phyloP scores from a whole-genome alignment of 2,329 filamentous ascomycete species.

The Verticillium dahliae region DNA sequence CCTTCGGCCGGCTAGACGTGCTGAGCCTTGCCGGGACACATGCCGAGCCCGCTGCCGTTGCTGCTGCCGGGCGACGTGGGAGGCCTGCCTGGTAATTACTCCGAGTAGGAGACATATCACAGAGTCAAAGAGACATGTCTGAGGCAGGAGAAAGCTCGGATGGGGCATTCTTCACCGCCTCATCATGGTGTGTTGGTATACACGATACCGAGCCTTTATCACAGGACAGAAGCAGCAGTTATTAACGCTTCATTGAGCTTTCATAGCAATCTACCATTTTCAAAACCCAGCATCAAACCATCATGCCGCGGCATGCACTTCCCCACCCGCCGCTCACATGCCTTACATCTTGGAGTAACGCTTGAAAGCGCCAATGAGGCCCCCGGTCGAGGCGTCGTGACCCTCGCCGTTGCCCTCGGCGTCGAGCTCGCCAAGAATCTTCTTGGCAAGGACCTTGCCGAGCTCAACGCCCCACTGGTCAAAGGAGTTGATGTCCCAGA shows the following conservation, averaged over 20 bases:
- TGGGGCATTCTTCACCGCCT: too few relatives aligned
- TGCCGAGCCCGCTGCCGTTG: too few relatives aligned
- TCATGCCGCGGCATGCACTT: neutral
- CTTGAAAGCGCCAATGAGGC: conserved; percentile 91
- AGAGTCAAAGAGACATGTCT: too few relatives aligned
- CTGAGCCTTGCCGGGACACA: too few relatives aligned
- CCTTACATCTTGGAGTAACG: conserved; percentile 50
- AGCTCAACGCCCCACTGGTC: conserved; percentile 99
- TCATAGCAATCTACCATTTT: neutral
- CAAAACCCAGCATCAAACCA: neutral
- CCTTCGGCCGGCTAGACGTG: too few relatives aligned
- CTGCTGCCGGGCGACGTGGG: too few relatives aligned
- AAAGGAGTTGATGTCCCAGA: conserved; percentile 99
- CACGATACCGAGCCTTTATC: neutral
- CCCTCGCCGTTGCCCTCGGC: conserved; percentile 60
- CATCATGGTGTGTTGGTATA: too few relatives aligned
- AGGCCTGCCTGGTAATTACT: too few relatives aligned
- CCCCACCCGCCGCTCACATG: neutral
- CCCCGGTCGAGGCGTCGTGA: conserved; percentile 84
- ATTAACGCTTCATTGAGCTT: neutral
- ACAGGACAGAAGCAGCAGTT: neutral
- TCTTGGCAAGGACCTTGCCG: conserved; percentile 93
- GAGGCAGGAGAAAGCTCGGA: too few relatives aligned
- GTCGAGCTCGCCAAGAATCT: conserved; percentile 81
- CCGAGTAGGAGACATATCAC: too few relatives aligned